Conservation (phyloP, 208 protist genomes). For the Crithidia sp. region DNA sequence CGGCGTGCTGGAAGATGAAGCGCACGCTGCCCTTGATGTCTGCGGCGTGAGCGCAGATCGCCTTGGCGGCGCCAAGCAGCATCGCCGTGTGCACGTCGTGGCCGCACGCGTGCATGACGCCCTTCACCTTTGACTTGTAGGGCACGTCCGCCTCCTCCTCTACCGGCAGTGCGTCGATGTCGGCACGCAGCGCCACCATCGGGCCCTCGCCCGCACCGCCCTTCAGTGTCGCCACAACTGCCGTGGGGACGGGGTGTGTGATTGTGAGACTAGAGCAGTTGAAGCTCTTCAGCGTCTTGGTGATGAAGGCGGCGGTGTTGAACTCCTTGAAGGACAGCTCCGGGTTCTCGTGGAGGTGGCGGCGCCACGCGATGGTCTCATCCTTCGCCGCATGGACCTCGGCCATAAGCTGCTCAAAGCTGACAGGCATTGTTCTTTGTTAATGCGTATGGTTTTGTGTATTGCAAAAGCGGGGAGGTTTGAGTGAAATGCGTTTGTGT, state of each 20-base stretch:
- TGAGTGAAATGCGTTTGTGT: too few relatives aligned
- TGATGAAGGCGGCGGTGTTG: slow-evolving; percentile 56
- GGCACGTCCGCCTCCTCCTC: slow-evolving; percentile 67
- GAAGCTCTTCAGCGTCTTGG: slow-evolving; percentile 40
- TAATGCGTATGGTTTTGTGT: not conserved
- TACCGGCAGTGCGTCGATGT: slow-evolving; percentile 77
- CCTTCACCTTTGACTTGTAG: slow-evolving; percentile 60
- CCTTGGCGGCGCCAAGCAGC: slow-evolving; percentile 72
- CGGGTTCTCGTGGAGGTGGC: slow-evolving; percentile 67
- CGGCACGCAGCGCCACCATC: slow-evolving; percentile 61
- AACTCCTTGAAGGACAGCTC: slow-evolving; percentile 55
- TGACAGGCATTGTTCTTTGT: slow-evolving; percentile 13
- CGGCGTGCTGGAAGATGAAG: slow-evolving; percentile 80
- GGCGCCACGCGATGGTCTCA: slow-evolving; percentile 62
- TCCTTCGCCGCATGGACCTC: slow-evolving; percentile 33
- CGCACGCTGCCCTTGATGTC: slow-evolving; percentile 66
- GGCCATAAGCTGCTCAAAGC: slow-evolving; percentile 34
- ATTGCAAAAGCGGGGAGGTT: not conserved
- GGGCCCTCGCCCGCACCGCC: slow-evolving; percentile 57
- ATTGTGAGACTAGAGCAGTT: slow-evolving; percentile 42
- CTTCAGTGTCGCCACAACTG: slow-evolving; percentile 58
- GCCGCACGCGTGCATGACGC: slow-evolving; percentile 78
- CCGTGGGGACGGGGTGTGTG: slow-evolving; percentile 44
- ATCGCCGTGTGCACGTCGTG: slow-evolving; percentile 77
- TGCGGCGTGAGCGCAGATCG: slow-evolving; percentile 51